Base-by-base conservation (phyloP, 2,329 filamentous ascomycete species). In the Verticillium albo-atrum region DNA sequence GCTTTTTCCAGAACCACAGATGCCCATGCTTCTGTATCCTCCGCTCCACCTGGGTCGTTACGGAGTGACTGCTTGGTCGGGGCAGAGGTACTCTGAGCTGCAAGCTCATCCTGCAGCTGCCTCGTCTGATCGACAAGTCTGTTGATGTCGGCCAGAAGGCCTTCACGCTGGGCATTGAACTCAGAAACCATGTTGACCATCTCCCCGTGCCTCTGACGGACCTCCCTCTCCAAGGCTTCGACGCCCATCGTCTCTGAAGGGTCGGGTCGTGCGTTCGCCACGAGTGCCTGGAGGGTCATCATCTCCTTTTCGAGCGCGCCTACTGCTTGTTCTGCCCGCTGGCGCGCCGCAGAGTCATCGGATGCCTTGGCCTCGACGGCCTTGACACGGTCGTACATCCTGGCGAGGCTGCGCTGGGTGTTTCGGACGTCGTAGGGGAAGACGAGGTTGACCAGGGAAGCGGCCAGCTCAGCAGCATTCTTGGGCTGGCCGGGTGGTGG, bases 351-450 rank as follows among this genome's bases (percentile, higher is more conserved):
- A 5, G 34, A 25, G 17, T 54, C 32, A 14, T 37, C 6, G 5
- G 17, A 14, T 4, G 28, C 50, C 23, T 20, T 54, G 23, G 47
- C n/a, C 28, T 58, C 56, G 15, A 58, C 23, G 6, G 28, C 56
- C n/a, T 54, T 53, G 23, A 58, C 23, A 5, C 56, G 47, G n/a
- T 34, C 32, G 12, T 58, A 51, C 34, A 54, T 20, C 12, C 14
- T 58, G 15, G 17, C 23, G 17, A 58, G 50, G 10, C 56, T 54
- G 14, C 52, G 56, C 26, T 54, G 50, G 5, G 34, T 37, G 15
- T 54, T 53, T 6, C 50, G 50, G 4, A 58, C 34, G n/a, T 58
- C 56, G 35, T 58, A 54, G 2, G 56, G 50, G 20, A 58, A 42
- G 30, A 58, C 56, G 1, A 58, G 51, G 14, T 28, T 35, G 23